These are phyloP conservation scores for Oryza officinalis DNA, from an alignment of 176 grass and related monocot genomes.

Conservation along the genomic window DNA sequence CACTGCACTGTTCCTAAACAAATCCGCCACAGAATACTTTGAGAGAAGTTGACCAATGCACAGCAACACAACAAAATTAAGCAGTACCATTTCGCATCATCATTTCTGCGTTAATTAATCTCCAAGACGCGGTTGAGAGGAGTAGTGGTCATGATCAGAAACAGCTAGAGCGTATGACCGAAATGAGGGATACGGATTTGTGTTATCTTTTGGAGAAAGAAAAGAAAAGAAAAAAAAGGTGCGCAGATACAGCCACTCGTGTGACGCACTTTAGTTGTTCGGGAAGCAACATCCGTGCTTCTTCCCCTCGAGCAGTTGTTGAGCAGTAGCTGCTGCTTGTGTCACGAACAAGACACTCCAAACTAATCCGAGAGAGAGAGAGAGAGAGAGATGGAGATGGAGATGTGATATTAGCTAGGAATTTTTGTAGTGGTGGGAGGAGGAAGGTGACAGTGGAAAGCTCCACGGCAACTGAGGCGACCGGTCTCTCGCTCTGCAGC, in stretches of 20 bases:
- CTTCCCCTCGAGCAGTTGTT: conserved; percentile 21
- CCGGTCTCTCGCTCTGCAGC: background rate
- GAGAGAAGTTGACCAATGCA: conserved; percentile 38
- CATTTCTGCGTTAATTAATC: background rate
- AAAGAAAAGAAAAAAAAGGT: background rate
- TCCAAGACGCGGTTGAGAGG: conserved; percentile 1
- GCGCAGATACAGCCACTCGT: conserved; percentile 1
- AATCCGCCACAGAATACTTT: background rate
- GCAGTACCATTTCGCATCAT: background rate
- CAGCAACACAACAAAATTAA: background rate
- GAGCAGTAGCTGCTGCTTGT: conserved; percentile 33
- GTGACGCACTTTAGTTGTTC: conserved; percentile 35
- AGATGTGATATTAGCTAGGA: background rate
- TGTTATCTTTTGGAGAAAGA: background rate
- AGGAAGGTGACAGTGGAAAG: background rate
- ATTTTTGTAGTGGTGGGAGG: background rate
- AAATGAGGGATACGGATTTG: background rate
- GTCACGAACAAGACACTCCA: conserved; percentile 35
- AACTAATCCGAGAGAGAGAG: background rate
- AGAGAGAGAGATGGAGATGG: background rate
- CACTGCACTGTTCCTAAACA: background rate
- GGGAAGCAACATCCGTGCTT: conserved; percentile 28
- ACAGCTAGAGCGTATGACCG: conserved; percentile 6
- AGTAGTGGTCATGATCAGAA: conserved; percentile 4
- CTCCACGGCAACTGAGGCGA: conserved; percentile 16